Percentiles rank a stretch among this genome's conserved stretches.
Evolutionary conservation across 2,329 filamentous ascomycete species (phyloP).

Genomic region (Exophiala dermatitidis): DNA sequence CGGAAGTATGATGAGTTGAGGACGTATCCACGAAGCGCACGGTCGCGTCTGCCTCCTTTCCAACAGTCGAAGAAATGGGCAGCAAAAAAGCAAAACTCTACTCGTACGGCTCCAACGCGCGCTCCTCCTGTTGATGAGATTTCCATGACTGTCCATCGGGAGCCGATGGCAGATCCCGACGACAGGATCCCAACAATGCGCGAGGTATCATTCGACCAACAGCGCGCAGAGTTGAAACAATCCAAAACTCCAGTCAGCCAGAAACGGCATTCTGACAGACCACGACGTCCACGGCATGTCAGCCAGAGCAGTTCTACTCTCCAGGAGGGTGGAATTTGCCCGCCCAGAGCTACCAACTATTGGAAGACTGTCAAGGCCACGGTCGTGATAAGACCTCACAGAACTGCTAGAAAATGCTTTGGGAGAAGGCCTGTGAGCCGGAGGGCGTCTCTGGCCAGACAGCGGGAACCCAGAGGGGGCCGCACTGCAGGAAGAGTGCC

Average conservation of each 20-base stretch:
- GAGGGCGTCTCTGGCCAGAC: conserved; percentile 1
- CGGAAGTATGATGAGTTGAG: conserved; percentile 5
- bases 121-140: not conserved
- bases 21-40: not conserved
- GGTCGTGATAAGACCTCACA: conserved; percentile 2
- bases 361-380: conserved; percentile 17
- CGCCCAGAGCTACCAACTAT: conserved; percentile 3
- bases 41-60: conserved; percentile 15
- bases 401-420: conserved; percentile 1
- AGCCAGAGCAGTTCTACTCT: conserved; percentile 3
- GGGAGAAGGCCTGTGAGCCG: not conserved
- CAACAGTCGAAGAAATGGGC: conserved; percentile 20
- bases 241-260: not conserved
- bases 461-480: conserved; percentile 5
- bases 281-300: not conserved
- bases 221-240: conserved; percentile 11
- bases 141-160: no score
- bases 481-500: not conserved
- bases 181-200: conserved; percentile 8
- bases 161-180: not conserved
- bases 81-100: conserved; percentile 8
- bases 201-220: conserved; percentile 20
- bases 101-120: not conserved
- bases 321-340: conserved; percentile 4
- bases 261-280: not conserved